Evolutionary conservation across 1,139 yeast species (phyloP), one percentile per base, ranked within the genome.

Genomic region (Yamadazyma membranifaciens): DNA sequence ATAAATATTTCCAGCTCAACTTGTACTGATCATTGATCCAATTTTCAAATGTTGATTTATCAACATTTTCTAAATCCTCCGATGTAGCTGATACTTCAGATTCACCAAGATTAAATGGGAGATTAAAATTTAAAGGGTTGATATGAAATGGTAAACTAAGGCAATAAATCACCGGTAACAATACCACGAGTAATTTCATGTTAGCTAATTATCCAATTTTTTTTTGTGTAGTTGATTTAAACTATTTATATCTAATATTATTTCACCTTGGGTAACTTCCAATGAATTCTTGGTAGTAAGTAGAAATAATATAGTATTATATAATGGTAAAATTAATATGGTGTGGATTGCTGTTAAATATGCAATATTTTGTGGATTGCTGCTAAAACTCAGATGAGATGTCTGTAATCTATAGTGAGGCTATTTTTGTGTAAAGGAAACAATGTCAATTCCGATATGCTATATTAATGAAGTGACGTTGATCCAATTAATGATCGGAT

Each of bases 1-100:
- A 61, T 22, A 87, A 76, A 25, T 75, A 68, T 14, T 69, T 57
- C 52, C 84, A 78, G 0, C 87, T 71, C 16, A 70, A 59, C 1
- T 63, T 59, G 15, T 64, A 62, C 55, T 87, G 87, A 15, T 62
- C 59, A 1, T 47, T 50, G 2, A 83, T 48, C 95, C 95, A 87
- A 9, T 55, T 45, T 31, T 76, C 75, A 50, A 81, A 81, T 33
- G 67, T 69, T 4, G 55, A 47, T 30, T 51, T 45, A 36, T 51
- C 47, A 20, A 41, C 44, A 6, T 15, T 15, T 11, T 16, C 32
- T 5, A 29, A 33, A 17, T 9, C 15, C 14, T 33, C 22, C 15
- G 15, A 25, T 10, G 4, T 25, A 10, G 6, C 12, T 25, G 28
- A 9, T 25, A 25, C 6, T 7, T 25, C 28, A 25, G 28, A 7